phyloP scores from a whole-genome alignment of 352 stramenopile species.

The Phytophthora crassamura region DNA sequence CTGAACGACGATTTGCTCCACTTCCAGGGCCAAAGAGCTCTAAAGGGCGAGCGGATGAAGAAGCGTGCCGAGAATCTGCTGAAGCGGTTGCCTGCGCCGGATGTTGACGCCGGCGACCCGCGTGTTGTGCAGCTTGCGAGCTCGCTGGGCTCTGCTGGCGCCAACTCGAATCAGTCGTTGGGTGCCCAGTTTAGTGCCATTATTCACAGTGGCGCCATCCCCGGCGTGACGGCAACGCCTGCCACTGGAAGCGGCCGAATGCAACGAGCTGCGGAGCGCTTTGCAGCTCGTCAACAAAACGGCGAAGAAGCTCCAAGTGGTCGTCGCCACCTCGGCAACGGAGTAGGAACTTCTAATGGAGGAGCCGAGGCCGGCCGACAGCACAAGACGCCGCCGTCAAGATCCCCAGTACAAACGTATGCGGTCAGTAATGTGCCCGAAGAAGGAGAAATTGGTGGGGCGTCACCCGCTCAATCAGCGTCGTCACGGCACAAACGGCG shows the following conservation, averaged over 20 bases:
- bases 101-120: constrained; percentile 60
- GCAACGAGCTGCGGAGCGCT: constrained; percentile 69
- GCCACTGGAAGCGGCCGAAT: constrained; percentile 60
- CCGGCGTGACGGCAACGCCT: constrained; percentile 39
- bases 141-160: constrained; percentile 37
- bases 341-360: constrained; percentile 23
- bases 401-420: constrained; percentile 24
- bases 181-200: constrained; percentile 82
- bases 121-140: constrained; percentile 66
- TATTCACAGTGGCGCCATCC: constrained; percentile 58
- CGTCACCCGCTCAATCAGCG: constrained; percentile 34
- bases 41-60: constrained; percentile 87
- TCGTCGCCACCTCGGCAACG: constrained; percentile 27
- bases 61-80: constrained; percentile 86
- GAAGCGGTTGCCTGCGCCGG: constrained; percentile 71
- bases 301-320: constrained; percentile 21
- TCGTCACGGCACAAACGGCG: constrained; percentile 45
- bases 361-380: constrained; percentile 31
- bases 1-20: constrained; percentile 81
- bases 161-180: constrained; percentile 64
- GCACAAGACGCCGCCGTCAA: constrained; percentile 42
- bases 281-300: constrained; percentile 55
- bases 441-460: constrained; percentile 58
- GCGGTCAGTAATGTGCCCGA: constrained; percentile 47
- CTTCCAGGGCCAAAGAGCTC: constrained; percentile 79